These are phyloP conservation scores for Taphrina communis DNA, from an alignment of 1,139 yeast species.

Conservation along the genomic window DNA sequence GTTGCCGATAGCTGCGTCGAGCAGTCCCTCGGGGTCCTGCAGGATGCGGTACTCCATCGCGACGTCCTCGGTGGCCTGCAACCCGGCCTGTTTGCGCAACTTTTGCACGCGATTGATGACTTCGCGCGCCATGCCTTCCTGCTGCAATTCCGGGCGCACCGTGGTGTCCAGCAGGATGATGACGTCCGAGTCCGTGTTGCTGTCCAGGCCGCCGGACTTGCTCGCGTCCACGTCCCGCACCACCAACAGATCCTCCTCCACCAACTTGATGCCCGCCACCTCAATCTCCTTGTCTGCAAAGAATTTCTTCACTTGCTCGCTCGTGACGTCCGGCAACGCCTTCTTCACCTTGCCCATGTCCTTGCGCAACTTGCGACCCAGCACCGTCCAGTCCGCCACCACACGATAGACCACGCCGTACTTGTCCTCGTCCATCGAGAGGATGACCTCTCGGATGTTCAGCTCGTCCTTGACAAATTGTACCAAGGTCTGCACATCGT, in stretches of 20 bases:
- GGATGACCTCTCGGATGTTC: constrained; percentile 84
- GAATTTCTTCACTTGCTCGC: constrained; percentile 80
- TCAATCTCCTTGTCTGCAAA: constrained; percentile 73
- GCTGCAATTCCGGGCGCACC: constrained; percentile 82
- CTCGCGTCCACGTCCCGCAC: constrained; percentile 75
- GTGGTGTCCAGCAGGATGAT: constrained; percentile 87
- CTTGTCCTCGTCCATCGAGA: constrained; percentile 87
- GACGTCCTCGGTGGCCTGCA: constrained; percentile 94
- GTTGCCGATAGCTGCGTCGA: constrained; percentile 65
- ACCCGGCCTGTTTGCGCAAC: constrained; percentile 93
- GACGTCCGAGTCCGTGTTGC: constrained; percentile 74
- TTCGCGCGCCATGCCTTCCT: constrained; percentile 96
- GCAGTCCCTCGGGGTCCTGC: constrained; percentile 65
- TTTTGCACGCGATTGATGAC: constrained; percentile 96
- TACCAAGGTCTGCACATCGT: constrained; percentile 78
- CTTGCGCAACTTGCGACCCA: constrained; percentile 94
- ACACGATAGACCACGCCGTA: constrained; percentile 92
- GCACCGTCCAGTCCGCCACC: constrained; percentile 98
- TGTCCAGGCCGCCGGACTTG: constrained; percentile 42
- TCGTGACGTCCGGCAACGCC: constrained; percentile 80
- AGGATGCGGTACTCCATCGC: constrained; percentile 76
- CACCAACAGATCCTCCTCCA: constrained; percentile 86
- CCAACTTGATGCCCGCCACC: constrained; percentile 87
- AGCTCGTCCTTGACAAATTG: constrained; percentile 85
- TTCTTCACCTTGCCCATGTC: constrained; percentile 94